These are phyloP conservation scores for Xylariaceae sp. DNA, from an alignment of 2,329 filamentous ascomycete species.

Conservation along the genomic window DNA sequence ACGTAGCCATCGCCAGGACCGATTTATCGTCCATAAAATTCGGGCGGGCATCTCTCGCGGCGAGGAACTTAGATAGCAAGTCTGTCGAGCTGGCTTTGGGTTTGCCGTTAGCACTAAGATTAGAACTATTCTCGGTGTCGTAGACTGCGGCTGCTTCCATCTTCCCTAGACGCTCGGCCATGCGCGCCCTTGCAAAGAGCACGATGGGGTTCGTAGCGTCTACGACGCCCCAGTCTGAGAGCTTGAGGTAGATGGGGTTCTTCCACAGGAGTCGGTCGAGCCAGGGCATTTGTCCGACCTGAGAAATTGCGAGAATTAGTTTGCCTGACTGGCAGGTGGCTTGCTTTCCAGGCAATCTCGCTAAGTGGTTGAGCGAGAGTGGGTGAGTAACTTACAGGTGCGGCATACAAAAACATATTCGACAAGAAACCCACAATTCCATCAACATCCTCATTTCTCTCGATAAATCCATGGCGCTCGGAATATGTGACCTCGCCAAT, in stretches of 20 bases:
- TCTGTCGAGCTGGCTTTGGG: conserved; percentile 44
- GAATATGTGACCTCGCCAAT: conserved; percentile 75
- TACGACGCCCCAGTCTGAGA: conserved; percentile 62
- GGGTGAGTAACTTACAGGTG: conserved; percentile 49
- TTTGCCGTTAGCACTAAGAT: conserved; percentile 37
- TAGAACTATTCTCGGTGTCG: conserved; percentile 30
- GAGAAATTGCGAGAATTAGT: neutral
- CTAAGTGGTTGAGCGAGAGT: too few species aligned
- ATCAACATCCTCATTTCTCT: conserved; percentile 70
- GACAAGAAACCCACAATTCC: conserved; percentile 65
- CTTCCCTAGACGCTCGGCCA: conserved; percentile 57
- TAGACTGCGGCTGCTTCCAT: conserved; percentile 36
- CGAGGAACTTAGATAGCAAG: conserved; percentile 68
- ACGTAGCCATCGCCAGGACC: conserved; percentile 68
- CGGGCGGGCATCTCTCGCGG: conserved; percentile 62
- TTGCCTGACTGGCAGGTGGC: too few species aligned
- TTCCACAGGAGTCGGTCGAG: conserved; percentile 68
- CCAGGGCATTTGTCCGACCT: conserved; percentile 71
- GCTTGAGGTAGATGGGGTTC: conserved; percentile 67
- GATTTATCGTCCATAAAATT: conserved; percentile 68
- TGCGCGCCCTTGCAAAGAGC: conserved; percentile 64
- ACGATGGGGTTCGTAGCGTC: conserved; percentile 70
- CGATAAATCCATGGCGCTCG: conserved; percentile 71
- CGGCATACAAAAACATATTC: conserved; percentile 66
- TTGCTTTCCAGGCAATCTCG: too few species aligned